Evolutionary conservation across 2,329 filamentous ascomycete species (phyloP).

Genomic region (Apiospora sp.): DNA sequence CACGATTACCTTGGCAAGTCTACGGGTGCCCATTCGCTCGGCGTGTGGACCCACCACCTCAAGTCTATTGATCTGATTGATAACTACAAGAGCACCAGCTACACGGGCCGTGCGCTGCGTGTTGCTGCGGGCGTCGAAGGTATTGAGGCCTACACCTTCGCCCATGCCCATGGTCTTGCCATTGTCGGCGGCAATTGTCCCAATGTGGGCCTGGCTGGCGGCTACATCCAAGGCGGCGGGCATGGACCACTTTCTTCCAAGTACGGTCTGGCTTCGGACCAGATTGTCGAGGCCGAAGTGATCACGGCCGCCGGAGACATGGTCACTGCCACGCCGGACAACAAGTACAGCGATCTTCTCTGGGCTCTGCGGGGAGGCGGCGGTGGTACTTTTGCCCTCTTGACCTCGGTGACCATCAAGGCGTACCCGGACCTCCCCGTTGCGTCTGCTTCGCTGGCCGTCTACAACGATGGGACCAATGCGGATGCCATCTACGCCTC

Average conservation of each 20-base stretch:
- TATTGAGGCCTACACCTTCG: constrained; percentile 60
- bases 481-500: too few relatives aligned
- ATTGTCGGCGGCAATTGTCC: constrained; percentile 63
- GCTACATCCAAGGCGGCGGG: constrained; percentile 58
- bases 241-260: constrained; percentile 60
- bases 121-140: constrained; percentile 63
- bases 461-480: too few relatives aligned
- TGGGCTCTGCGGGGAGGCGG: constrained; percentile 43
- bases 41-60: constrained; percentile 48
- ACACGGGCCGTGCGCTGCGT: constrained; percentile 60
- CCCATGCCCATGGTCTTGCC: constrained; percentile 52
- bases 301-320: constrained; percentile 56
- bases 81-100: constrained; percentile 43
- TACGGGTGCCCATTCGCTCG: constrained; percentile 47
- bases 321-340: constrained; percentile 50
- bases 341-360: constrained; percentile 48
- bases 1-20: constrained; percentile 51
- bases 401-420: constrained; percentile 35
- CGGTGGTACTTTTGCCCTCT: constrained; percentile 53
- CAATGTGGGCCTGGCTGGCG: constrained; percentile 60
- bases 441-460: too few relatives aligned
- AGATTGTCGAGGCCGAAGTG: constrained; percentile 58
- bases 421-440: too few relatives aligned
- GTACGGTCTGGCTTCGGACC: constrained; percentile 60
- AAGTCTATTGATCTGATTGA: constrained; percentile 43